Evolutionary conservation across 331 rosid genomes (phyloP).

Genomic region (Pyracantha coccinea): DNA sequence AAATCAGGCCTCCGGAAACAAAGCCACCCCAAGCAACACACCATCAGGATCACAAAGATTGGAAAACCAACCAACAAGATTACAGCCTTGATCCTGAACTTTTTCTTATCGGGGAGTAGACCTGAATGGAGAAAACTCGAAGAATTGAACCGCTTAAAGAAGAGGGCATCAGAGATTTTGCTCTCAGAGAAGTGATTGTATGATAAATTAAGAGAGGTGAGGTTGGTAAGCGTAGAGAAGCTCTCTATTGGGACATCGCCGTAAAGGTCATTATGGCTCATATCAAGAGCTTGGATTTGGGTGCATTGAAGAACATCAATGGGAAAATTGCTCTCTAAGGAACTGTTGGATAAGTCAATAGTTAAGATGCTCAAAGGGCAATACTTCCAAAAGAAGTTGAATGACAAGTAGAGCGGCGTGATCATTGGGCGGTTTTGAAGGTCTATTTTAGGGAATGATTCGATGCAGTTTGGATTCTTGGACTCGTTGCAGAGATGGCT

Average conservation of each 20-base stretch:
- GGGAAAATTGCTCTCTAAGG: conserved; percentile 49
- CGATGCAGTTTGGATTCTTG: conserved; percentile 50
- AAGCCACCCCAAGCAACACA: conserved; percentile 40
- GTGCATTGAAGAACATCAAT: conserved; percentile 43
- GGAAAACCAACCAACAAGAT: conserved; percentile 49
- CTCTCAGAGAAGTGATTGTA: conserved; percentile 50
- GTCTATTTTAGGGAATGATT: conserved; percentile 59
- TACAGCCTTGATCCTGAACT: conserved; percentile 33
- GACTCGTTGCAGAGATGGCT: conserved; percentile 75
- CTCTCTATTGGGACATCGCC: conserved; percentile 47
- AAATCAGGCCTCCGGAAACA: conserved; percentile 58
- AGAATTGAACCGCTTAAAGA: conserved; percentile 43
- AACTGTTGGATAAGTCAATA: conserved; percentile 55
- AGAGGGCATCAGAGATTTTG: conserved; percentile 27
- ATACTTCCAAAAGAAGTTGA: conserved; percentile 68
- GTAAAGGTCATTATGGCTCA: conserved; percentile 41
- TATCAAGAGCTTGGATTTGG: conserved; percentile 54
- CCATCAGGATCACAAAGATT: conserved; percentile 36
- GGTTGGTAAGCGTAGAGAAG: conserved; percentile 40
- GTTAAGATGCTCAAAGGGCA: conserved; percentile 47
- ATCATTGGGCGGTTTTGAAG: conserved; percentile 44
- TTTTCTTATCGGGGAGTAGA: conserved; percentile 28
- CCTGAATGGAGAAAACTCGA: conserved; percentile 61
- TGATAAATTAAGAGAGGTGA: conserved; percentile 51
- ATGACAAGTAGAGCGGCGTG: conserved; percentile 55